phyloP scores from a whole-genome alignment of 2,329 filamentous ascomycete genomes.

The Ciborinia camelliae region DNA sequence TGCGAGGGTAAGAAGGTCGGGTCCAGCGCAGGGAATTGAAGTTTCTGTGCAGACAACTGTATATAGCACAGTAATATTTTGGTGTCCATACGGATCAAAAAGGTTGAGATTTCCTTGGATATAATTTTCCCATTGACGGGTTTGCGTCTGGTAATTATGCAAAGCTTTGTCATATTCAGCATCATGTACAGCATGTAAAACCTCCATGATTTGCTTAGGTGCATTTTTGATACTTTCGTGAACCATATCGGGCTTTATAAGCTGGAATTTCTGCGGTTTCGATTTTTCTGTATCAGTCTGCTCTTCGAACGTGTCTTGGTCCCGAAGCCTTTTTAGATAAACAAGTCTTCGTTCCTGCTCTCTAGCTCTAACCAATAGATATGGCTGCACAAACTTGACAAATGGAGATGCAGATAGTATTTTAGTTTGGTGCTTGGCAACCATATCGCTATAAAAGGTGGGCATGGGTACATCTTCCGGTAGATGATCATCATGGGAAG shows the following conservation, averaged over 20 bases:
- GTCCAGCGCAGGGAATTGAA: slow-evolving; percentile 88
- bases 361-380: slow-evolving; percentile 85
- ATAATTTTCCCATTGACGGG: slow-evolving; percentile 93
- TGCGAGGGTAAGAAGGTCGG: slow-evolving; percentile 81
- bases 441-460: slow-evolving; percentile 92
- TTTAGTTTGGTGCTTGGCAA: slow-evolving; percentile 88
- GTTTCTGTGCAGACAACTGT: slow-evolving; percentile 92
- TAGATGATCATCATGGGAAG: slow-evolving; percentile 51
- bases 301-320: slow-evolving; percentile 65
- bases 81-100: slow-evolving; percentile 92
- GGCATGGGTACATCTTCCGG: slow-evolving; percentile 80
- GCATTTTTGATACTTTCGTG: slow-evolving; percentile 76
- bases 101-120: slow-evolving; percentile 83
- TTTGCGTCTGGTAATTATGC: slow-evolving; percentile 91
- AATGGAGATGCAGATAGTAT: slow-evolving; percentile 94
- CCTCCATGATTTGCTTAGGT: slow-evolving; percentile 84
- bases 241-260: slow-evolving; percentile 95
- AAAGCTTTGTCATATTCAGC: slow-evolving; percentile 94
- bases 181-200: slow-evolving; percentile 90
- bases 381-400: slow-evolving; percentile 91
- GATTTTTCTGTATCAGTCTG: slow-evolving; percentile 56
- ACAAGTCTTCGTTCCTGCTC: slow-evolving; percentile 84
- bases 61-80: slow-evolving; percentile 92
- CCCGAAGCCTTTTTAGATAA: slow-evolving; percentile 77
- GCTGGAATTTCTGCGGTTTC: slow-evolving; percentile 71